phyloP scores from a whole-genome alignment of 768 basidiomycete genomes.

The Lyophyllum decastes region DNA sequence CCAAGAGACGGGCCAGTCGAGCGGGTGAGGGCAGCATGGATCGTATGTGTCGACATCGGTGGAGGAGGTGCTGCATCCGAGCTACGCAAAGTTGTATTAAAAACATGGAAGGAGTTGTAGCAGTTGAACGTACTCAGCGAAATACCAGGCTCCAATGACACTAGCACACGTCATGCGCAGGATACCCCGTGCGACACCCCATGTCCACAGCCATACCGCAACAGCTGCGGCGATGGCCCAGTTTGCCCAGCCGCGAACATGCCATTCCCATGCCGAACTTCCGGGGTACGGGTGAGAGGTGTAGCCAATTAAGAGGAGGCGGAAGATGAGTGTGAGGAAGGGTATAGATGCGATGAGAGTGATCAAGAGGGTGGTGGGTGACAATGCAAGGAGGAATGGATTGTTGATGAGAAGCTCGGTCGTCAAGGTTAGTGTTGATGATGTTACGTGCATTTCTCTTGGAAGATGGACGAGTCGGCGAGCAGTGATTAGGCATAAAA shows the following conservation, averaged over 20 bases:
- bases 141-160: conserved; percentile 93
- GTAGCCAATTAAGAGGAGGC: conserved; percentile 74
- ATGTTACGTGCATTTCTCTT: conserved; percentile 66
- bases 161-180: conserved; percentile 76
- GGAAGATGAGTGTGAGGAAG: conserved; percentile 76
- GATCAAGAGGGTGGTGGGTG: conserved; percentile 69
- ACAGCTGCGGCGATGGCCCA: conserved; percentile 54
- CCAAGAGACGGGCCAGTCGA: conserved; percentile 84
- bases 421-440: conserved; percentile 56
- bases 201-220: conserved; percentile 71
- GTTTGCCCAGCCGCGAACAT: conserved; percentile 38
- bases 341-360: conserved; percentile 75
- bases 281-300: conserved; percentile 21
- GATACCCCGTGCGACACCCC: conserved; percentile 79
- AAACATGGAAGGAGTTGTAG: not conserved
- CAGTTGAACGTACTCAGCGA: conserved; percentile 47
- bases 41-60: conserved; percentile 66
- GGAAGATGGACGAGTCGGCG: conserved; percentile 74
- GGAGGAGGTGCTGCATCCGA: conserved; percentile 40
- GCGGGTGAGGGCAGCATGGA: conserved; percentile 77
- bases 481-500: conserved; percentile 68
- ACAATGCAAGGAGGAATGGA: conserved; percentile 75
- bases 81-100: conserved; percentile 20
- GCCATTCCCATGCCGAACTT: conserved; percentile 38
- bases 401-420: conserved; percentile 71